Percentiles rank a stretch among this genome's conserved stretches.
phyloP scores from a whole-genome alignment of 108 stramenopile species.

The Nitzschia sp. region DNA sequence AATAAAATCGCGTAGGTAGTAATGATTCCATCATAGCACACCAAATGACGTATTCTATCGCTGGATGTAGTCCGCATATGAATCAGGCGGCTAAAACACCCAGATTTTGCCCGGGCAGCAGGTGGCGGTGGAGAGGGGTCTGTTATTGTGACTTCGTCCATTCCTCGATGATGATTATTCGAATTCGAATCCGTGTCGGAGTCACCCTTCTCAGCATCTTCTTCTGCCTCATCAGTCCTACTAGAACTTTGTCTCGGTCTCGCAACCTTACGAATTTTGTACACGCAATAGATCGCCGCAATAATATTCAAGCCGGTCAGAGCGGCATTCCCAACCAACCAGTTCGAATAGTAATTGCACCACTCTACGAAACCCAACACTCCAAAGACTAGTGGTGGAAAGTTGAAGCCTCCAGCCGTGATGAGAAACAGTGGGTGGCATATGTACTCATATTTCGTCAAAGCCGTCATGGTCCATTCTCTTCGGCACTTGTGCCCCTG shows the following conservation, averaged over 20 bases:
- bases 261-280: constrained; percentile 1
- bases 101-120: no score
- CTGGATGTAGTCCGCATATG: constrained; percentile 10
- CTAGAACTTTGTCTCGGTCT: background rate
- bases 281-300: constrained; percentile 10
- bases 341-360: constrained; percentile 14
- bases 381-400: constrained; percentile 14
- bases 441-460: constrained; percentile 14
- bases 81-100: constrained; percentile 15
- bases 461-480: constrained; percentile 12
- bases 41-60: constrained; percentile 17
- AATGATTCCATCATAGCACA: constrained; percentile 20
- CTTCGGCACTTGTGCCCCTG: no score
- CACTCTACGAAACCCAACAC: background rate
- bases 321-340: constrained; percentile 10
- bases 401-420: constrained; percentile 9
- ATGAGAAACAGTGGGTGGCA: constrained; percentile 15
- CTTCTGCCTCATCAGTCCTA: background rate
- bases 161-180: background rate
- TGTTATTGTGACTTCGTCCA: background rate
- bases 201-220: constrained; percentile 2
- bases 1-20: constrained; percentile 23
- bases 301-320: constrained; percentile 6
- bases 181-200: constrained; percentile 8
- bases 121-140: background rate